Base-by-base conservation (phyloP, 106 monocot genomes). In the Dendrobium officinale region DNA sequence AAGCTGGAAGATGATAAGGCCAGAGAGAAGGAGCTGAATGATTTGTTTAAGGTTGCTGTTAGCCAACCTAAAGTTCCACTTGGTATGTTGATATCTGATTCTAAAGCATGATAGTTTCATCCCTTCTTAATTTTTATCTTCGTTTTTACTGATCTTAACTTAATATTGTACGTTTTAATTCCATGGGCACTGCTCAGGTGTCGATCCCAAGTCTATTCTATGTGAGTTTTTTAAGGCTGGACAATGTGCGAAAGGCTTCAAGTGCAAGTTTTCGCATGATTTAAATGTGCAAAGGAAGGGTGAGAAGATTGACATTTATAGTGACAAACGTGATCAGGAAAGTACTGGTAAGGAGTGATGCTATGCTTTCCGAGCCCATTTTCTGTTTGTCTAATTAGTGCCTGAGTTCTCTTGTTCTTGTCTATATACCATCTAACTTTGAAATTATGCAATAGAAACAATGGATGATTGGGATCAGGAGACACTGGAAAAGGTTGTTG, bases 381-480 rank as follows among this genome's bases (percentile, higher is more conserved):
- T 29, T 70, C 33, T 70, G 9, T 70, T 56, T 67, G 27, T 67
- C 67, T 27, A 27, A 8, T 26, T 67, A 27, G 31, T 70, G 15
- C 33, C 10, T 16, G n/a, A 37, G 70, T 70, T 70, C 4, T 40
- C 13, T 70, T 70, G 70, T 33, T 33, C 29, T 33, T 70, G 33
- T 3, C 11, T 70, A n/a, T 70, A 70, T 37, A 70, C 37, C 70
- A 37, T 70, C 37, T 70, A 70, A 37, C 4, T 70, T 33, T 61
- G 6, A n/a, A 61, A 61, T 37, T 11, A 37, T 70, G 70, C 70
- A 70, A 15, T 47, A 98, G 98, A 90, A 22, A 95, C 91, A 1
- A 99, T 93, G 98, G 98, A 95, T 83, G 92, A 99, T 67, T 99
- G 91, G 95, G 95, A 99, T 83, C 98, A 95, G 72, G 98, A 95